phyloP scores from a whole-genome alignment of 176 grass and related monocot species.

The Bothriochloa decipiens region DNA sequence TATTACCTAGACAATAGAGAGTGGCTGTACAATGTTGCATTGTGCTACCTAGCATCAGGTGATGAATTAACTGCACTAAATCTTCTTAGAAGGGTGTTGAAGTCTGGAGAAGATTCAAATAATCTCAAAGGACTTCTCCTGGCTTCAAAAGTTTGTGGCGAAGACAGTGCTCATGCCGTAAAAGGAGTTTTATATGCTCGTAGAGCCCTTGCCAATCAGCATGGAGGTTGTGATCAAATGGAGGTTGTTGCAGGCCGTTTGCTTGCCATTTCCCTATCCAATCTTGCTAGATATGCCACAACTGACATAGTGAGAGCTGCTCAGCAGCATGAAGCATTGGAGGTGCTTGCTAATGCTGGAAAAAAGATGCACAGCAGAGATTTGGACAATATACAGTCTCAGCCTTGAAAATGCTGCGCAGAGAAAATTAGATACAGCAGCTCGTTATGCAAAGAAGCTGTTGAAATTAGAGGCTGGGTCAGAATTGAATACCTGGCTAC shows the following conservation, averaged over 20 bases:
- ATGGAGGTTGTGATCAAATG: constrained; percentile 56
- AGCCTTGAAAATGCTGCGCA: constrained; percentile 81
- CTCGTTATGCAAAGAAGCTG: constrained; percentile 66
- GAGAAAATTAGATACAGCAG: constrained; percentile 77
- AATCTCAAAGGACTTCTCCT: constrained; percentile 70
- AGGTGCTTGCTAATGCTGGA: constrained; percentile 63
- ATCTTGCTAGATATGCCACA: constrained; percentile 56
- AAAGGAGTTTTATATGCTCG: constrained; percentile 69
- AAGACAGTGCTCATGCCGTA: constrained; percentile 51
- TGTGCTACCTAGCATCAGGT: constrained; percentile 80
- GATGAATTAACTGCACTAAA: constrained; percentile 65
- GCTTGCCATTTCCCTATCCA: constrained; percentile 73
- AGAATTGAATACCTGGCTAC: constrained; percentile 77
- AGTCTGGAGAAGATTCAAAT: constrained; percentile 58
- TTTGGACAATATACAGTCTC: constrained; percentile 65
- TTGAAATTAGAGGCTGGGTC: constrained; percentile 81
- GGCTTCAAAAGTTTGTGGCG: constrained; percentile 79
- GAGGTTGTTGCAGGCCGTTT: constrained; percentile 58
- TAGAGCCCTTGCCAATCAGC: constrained; percentile 55
- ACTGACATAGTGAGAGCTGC: constrained; percentile 62
- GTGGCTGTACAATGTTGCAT: constrained; percentile 63
- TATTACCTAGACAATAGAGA: constrained; percentile 70
- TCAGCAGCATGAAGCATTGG: constrained; percentile 70
- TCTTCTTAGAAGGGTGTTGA: constrained; percentile 68
- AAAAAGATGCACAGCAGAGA: constrained; percentile 56